Evolutionary conservation across 768 basidiomycete genomes (phyloP).

Genomic region (Pseudohyphozyma bogoriensis): DNA sequence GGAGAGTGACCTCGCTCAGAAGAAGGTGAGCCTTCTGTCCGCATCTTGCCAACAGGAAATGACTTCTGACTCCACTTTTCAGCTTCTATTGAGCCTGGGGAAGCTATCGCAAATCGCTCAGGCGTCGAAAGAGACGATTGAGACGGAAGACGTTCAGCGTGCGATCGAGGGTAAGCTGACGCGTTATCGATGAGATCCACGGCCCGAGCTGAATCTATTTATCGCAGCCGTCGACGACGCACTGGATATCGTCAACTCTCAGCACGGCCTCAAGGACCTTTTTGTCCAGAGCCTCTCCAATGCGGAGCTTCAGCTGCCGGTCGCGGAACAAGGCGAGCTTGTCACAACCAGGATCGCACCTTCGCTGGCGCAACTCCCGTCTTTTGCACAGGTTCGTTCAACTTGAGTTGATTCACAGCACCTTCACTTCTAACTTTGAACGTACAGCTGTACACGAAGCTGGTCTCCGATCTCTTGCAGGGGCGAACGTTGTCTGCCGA

Average conservation of each 20-base stretch:
- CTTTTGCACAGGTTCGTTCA: conserved; percentile 48
- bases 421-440: neutral
- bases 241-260: conserved; percentile 77
- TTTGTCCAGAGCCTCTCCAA: conserved; percentile 43
- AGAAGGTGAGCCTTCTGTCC: conserved; percentile 53
- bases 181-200: no score
- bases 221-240: conserved; percentile 66
- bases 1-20: conserved; percentile 54
- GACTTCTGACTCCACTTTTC: conserved; percentile 1
- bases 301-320: conserved; percentile 1
- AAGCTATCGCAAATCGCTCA: conserved; percentile 71
- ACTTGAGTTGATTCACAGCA: conserved; percentile 40
- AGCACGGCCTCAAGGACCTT: conserved; percentile 56
- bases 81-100: conserved; percentile 86
- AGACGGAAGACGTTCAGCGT: conserved; percentile 44
- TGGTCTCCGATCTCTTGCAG: conserved; percentile 59
- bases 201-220: neutral
- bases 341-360: conserved; percentile 10
- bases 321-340: conserved; percentile 9
- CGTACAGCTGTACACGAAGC: conserved; percentile 56
- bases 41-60: neutral
- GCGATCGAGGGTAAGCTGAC: conserved; percentile 46
- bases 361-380: conserved; percentile 26
- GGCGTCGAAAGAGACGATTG: conserved; percentile 42
- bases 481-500: conserved; percentile 66